These are phyloP conservation scores for Arachnopeziza araneosa DNA, from an alignment of 2,329 filamentous ascomycete species.

Conservation along the genomic window DNA sequence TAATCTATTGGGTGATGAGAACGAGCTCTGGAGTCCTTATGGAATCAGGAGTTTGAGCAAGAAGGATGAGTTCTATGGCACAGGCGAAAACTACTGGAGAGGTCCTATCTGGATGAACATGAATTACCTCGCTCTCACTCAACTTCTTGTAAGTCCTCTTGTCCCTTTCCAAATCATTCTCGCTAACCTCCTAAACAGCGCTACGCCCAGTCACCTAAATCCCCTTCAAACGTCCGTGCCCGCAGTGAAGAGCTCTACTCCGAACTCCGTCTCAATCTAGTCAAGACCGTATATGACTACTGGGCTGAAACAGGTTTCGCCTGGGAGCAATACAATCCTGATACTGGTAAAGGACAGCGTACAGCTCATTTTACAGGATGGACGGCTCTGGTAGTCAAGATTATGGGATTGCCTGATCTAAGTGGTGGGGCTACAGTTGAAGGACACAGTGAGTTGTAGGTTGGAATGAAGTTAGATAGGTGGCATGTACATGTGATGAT, in stretches of 20 bases:
- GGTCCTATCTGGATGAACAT: conserved; percentile 94
- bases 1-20: conserved; percentile 71
- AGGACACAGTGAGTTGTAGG: conserved; percentile 22
- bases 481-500: background rate
- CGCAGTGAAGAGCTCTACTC: conserved; percentile 71
- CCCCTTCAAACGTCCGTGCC: conserved; percentile 58
- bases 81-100: conserved; percentile 95
- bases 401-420: conserved; percentile 85
- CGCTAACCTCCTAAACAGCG: conserved; percentile 49
- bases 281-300: conserved; percentile 79
- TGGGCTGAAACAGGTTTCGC: conserved; percentile 94
- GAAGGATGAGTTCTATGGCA: conserved; percentile 76
- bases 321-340: conserved; percentile 97
- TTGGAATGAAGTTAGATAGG: no score
- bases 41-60: conserved; percentile 89
- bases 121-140: conserved; percentile 80
- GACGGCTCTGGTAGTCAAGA: conserved; percentile 97
- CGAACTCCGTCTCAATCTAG: conserved; percentile 73
- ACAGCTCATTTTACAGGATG: conserved; percentile 98
- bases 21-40: conserved; percentile 83
- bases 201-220: conserved; percentile 42
- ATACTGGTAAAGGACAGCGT: conserved; percentile 86
- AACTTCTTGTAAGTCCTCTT: conserved; percentile 62
- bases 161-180: background rate
- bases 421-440: conserved; percentile 19